These are phyloP conservation scores for Vigna reflexopilosa DNA, from an alignment of 306 rosid species.

Conservation along the genomic window DNA sequence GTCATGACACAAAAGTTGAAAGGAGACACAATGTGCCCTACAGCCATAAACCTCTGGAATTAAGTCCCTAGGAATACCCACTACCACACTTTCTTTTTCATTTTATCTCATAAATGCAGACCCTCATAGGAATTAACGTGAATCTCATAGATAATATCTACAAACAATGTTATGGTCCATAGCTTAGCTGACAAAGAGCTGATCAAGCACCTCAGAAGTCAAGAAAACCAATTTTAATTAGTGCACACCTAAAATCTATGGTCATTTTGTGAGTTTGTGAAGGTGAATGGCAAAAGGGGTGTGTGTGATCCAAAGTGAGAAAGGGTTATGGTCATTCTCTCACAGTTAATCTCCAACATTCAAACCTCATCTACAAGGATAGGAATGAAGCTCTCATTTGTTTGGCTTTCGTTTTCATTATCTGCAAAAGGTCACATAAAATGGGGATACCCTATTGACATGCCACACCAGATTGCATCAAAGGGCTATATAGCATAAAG, in stretches of 20 bases:
- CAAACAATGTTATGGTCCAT: constrained; percentile 30
- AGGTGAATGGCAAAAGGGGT: constrained; percentile 22
- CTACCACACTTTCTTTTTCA: constrained; percentile 42
- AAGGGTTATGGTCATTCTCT: constrained; percentile 51
- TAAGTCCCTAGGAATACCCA: constrained; percentile 42
- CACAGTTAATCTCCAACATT: constrained; percentile 59
- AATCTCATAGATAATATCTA: constrained; percentile 53
- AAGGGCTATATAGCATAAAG: constrained; percentile 43
- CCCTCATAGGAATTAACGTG: constrained; percentile 45
- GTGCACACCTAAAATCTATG: neutral
- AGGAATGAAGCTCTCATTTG: constrained; percentile 79
- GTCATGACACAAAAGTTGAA: constrained; percentile 35
- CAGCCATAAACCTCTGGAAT: constrained; percentile 32
- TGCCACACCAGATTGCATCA: constrained; percentile 4
- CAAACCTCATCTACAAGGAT: constrained; percentile 77
- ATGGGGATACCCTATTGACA: constrained; percentile 42
- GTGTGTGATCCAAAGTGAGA: constrained; percentile 46
- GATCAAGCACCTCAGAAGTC: constrained; percentile 6
- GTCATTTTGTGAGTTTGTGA: neutral
- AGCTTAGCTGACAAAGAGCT: constrained; percentile 1
- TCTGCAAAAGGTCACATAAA: constrained; percentile 47
- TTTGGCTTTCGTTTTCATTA: constrained; percentile 74
- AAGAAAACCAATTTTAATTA: neutral
- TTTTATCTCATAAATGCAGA: neutral
- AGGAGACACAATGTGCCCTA: constrained; percentile 38